A percentile compares a stretch with the other conserved stretches of the same genome.
These are phyloP conservation scores for Entonaema liquescens DNA, from an alignment of 495 filamentous ascomycete species.

Conservation along the genomic window DNA sequence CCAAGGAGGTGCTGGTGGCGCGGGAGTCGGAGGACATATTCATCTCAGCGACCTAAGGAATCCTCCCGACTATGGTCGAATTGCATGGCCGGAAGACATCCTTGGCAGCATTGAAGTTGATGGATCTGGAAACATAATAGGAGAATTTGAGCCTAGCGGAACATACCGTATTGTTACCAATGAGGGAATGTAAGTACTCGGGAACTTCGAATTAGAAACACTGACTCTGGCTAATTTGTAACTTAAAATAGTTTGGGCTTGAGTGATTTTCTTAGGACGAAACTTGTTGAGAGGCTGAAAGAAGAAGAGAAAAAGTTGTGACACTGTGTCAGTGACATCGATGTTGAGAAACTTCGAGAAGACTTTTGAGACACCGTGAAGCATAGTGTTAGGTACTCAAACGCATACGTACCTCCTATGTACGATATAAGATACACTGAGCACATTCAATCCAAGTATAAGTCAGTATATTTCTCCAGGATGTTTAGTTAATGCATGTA, in stretches of 20 bases:
- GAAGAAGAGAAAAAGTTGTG: slow-evolving; percentile 53
- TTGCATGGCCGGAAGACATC: slow-evolving; percentile 91
- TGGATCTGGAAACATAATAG: slow-evolving; percentile 72
- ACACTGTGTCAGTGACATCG: neutral
- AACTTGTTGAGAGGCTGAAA: slow-evolving; percentile 60
- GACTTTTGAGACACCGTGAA: neutral
- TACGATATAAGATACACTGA: neutral
- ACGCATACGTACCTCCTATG: neutral
- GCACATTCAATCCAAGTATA: neutral
- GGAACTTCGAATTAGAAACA: neutral
- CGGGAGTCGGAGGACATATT: slow-evolving; percentile 84
- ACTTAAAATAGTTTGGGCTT: slow-evolving; percentile 57
- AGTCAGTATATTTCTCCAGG: neutral
- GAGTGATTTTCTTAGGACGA: slow-evolving; percentile 64
- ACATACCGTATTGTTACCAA: slow-evolving; percentile 75
- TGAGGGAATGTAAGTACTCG: slow-evolving; percentile 70
- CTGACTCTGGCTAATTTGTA: slow-evolving; percentile 23
- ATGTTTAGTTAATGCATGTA: neutral
- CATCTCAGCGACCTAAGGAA: slow-evolving; percentile 86
- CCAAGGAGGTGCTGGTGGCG: slow-evolving; percentile 85
- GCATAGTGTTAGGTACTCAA: slow-evolving; percentile 1
- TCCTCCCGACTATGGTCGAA: slow-evolving; percentile 89
- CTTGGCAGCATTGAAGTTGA: slow-evolving; percentile 92
- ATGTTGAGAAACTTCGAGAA: neutral
- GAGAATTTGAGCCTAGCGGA: slow-evolving; percentile 71